A percentile compares a stretch with the other conserved stretches of the same genome.
Conservation (phyloP, 805 yeast species). For the Yarrowia sp. region DNA sequence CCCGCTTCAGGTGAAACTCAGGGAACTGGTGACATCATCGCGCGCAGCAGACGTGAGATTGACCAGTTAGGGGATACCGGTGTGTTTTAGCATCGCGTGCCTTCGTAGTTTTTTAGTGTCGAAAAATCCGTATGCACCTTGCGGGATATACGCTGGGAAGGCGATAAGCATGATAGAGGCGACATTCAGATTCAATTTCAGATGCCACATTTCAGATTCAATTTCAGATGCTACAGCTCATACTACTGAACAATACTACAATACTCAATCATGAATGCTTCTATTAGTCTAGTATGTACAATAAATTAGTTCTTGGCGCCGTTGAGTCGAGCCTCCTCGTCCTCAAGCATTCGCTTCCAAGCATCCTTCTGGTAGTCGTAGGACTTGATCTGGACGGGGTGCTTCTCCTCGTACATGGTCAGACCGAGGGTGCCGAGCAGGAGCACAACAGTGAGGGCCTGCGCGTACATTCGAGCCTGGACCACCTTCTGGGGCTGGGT, state of each 20-base stretch:
- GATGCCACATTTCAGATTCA: too few relatives aligned
- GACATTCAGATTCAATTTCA: too few relatives aligned
- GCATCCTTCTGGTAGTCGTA: conserved; percentile 36
- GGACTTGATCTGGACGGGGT: conserved; percentile 12
- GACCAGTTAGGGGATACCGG: too few relatives aligned
- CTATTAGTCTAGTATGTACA: conserved; percentile 26
- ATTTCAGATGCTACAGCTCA: too few relatives aligned
- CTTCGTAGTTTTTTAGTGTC: too few relatives aligned
- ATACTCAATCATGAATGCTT: background rate
- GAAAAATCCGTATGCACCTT: background rate
- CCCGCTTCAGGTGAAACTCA: background rate
- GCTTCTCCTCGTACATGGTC: conserved; percentile 42
- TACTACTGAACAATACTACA: too few relatives aligned
- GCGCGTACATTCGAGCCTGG: conserved; percentile 90
- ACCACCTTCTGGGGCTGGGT: conserved; percentile 76
- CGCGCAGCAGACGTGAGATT: background rate
- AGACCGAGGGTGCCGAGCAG: conserved; percentile 58
- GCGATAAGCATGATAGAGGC: too few relatives aligned
- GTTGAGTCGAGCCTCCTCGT: conserved; percentile 42
- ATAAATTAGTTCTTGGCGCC: conserved; percentile 16
- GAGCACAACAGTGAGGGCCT: conserved; percentile 70
- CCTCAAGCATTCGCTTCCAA: conserved; percentile 50
- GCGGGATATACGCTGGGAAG: background rate
- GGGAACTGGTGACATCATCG: background rate
- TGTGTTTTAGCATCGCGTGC: too few relatives aligned